Evolutionary conservation across 2,329 filamentous ascomycete species (phyloP), one percentile per base, ranked within the genome.

Genomic region (Xylaria arbuscula): DNA sequence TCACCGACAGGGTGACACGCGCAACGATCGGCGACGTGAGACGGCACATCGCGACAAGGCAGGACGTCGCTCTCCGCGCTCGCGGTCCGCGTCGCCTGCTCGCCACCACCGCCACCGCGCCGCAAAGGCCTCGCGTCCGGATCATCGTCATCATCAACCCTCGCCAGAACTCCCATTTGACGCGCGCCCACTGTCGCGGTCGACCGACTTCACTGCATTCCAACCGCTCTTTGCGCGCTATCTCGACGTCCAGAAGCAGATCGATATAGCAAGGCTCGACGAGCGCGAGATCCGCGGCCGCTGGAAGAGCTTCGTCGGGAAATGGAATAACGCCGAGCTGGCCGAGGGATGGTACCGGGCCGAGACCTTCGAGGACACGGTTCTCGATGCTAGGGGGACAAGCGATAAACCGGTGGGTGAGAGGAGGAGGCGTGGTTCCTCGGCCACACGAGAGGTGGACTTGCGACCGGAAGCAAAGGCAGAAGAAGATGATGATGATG

Each of bases 301-400:
- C 64, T 99, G 95, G 94, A 97, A 97, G 85, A 95, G 93, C 78
- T 99, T 98, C 76, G 79, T 95, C 13, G 85, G 87, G 3, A 95
- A 94, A 84, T 99, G 96, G 95, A 99, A 99, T 82, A 88, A 89
- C 75, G 91, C 90, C 77, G 93, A 95, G 81, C 84, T 98, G 71
- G 91, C 92, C 4, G 91, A 95, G 79, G 93, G 93, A 55, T 99
- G 95, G 95, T 99, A 98, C 80, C 93, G 97, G 76, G 92, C 94
- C 8, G 87, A 87, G 66, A 92, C 89, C 71, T 88, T 93, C 69
- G 73, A 75, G 42, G 76, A 79, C 28, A 79, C 81, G 9, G 71
- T 55, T 54, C 51, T 68, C 9, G 63, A 70, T 38, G 13, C 22
- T 1, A 42, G 19, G 24, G 47, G 17, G 28, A 56, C 4, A 38